Evolutionary conservation across 2,329 filamentous ascomycete species (phyloP), one percentile per base, ranked within the genome.

Genomic region (Exophiala bonariae): DNA sequence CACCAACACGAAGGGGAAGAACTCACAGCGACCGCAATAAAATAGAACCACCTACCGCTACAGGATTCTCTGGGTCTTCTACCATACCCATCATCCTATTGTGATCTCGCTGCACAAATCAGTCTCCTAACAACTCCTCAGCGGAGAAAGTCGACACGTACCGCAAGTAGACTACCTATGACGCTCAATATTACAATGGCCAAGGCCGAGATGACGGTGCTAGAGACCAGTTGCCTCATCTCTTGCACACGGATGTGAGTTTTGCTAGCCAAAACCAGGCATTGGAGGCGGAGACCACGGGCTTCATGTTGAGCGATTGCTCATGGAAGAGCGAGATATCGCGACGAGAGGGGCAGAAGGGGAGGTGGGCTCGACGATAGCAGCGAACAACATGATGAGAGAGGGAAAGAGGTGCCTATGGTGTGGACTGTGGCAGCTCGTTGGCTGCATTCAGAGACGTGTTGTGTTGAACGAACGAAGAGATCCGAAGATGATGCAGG

Each of bases 181-280:
- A 81, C 70, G 46, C 79, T 82, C 48, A 85, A 75, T 59, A 85
- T 85, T 56, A 85, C 67, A 59, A 85, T 81, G 44, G 80, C 82
- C 61, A 84, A 84, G 54, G 78, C 62, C 44, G 81, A 85, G 58
- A 85, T 77, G 64, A 85, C 75, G 54, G 83, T 86, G 78, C 92
- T 96, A 58, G 56, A 58, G 30, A 16, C 20, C 18, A n/a, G 50
- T 44, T 39, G 50, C 46, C 62, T 53, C 23, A 6, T 6, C 20
- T 41, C 57, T 52, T 16, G 43, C 8, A 26, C 9, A 14, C 36
- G 32, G 6, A 17, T n/a, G 7, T 13, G 32, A 36, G 34, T 4
- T 36, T 35, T 36, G 69, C 82, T 65, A 77, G 96, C 91, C 91
- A 96, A 76, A 85, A 89, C 90, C 91, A 96, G 64, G 91, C 92